A percentile compares a stretch with the other conserved stretches of the same genome.
phyloP scores from a whole-genome alignment of 2,329 filamentous ascomycete species.

The Botryotinia globosa region DNA sequence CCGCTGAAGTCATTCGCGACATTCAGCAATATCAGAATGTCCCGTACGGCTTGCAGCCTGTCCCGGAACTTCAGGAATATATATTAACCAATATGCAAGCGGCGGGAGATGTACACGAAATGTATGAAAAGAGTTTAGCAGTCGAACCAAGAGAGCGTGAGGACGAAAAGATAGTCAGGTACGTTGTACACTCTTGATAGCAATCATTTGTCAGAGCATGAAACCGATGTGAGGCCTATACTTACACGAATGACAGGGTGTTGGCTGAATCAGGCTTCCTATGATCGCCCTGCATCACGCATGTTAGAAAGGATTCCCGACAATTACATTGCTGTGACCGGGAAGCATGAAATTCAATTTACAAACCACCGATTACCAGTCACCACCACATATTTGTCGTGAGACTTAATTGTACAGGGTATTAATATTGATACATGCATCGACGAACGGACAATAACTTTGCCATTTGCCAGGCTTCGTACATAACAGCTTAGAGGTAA shows the following conservation, averaged over 20 bases:
- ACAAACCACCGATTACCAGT: not conserved
- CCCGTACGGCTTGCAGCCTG: constrained; percentile 86
- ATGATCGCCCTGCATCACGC: constrained; percentile 34
- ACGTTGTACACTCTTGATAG: constrained; percentile 28
- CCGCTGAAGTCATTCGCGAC: constrained; percentile 94
- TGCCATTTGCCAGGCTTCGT: not conserved
- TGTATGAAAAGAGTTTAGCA: constrained; percentile 95
- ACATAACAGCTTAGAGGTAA: not conserved
- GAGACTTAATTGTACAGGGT: not conserved
- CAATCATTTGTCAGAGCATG: constrained; percentile 4
- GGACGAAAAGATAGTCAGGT: constrained; percentile 98
- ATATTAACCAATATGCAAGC: constrained; percentile 95
- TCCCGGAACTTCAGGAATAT: constrained; percentile 92
- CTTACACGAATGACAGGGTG: constrained; percentile 46
- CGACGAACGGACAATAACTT: not conserved
- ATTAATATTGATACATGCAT: not conserved
- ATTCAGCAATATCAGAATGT: constrained; percentile 99
- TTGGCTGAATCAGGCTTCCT: constrained; percentile 61
- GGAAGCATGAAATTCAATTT: not conserved
- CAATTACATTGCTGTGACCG: not conserved
- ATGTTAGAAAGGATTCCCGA: not conserved
- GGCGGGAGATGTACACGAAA: constrained; percentile 94
- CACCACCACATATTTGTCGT: not conserved
- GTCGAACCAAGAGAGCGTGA: constrained; percentile 94
- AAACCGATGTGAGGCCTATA: constrained; percentile 27